These are phyloP conservation scores for Thozetella sp. DNA, from an alignment of 495 filamentous ascomycete genomes.

Conservation along the genomic window DNA sequence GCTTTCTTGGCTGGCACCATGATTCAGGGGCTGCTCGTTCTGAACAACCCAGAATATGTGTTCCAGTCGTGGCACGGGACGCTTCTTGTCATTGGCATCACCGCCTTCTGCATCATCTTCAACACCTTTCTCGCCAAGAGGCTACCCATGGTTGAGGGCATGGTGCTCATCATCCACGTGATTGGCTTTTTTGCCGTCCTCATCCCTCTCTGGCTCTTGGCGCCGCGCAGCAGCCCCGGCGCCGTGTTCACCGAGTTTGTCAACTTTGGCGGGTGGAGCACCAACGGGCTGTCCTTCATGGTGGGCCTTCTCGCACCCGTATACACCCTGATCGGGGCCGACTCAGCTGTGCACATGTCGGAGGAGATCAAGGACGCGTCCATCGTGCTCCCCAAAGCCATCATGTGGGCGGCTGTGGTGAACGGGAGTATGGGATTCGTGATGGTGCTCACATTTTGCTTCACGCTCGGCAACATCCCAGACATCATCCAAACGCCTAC, in stretches of 20 bases:
- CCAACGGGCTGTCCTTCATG: constrained; percentile 51
- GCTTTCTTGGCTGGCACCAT: constrained; percentile 60
- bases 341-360: constrained; percentile 28
- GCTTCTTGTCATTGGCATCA: constrained; percentile 55
- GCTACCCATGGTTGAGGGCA: constrained; percentile 59
- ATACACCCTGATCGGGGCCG: constrained; percentile 20
- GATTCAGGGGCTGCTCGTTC: constrained; percentile 62
- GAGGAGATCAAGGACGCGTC: constrained; percentile 53
- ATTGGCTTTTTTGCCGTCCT: constrained; percentile 65
- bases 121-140: constrained; percentile 56
- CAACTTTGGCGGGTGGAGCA: constrained; percentile 57
- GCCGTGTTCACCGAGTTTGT: constrained; percentile 55
- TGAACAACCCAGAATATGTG: constrained; percentile 48
- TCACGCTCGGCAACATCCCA: constrained; percentile 40
- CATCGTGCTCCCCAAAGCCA: constrained; percentile 42
- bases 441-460: constrained; percentile 47
- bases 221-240: constrained; percentile 43
- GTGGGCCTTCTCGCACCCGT: constrained; percentile 29
- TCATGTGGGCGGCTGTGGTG: constrained; percentile 40
- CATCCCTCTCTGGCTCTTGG: constrained; percentile 58
- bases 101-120: constrained; percentile 53
- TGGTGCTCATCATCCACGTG: constrained; percentile 64
- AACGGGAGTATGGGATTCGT: constrained; percentile 41
- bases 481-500: constrained; percentile 32
- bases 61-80: constrained; percentile 63